These are phyloP conservation scores for Cerrena zonata DNA, from an alignment of 1,284 basidiomycete genomes.

Conservation along the genomic window DNA sequence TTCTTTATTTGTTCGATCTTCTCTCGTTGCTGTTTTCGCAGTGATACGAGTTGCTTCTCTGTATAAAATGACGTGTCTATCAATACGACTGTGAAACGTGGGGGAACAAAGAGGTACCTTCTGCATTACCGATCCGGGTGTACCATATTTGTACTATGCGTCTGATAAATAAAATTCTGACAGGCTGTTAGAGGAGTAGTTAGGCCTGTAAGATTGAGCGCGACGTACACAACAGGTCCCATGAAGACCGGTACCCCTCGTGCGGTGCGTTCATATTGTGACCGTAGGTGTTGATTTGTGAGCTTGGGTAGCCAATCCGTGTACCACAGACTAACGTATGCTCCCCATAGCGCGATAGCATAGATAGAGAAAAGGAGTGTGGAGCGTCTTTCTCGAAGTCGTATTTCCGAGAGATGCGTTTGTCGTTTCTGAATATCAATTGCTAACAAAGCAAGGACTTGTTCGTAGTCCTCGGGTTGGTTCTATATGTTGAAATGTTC, in stretches of 20 bases:
- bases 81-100: not conserved
- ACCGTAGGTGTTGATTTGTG: conserved; percentile 27
- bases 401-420: conserved; percentile 80
- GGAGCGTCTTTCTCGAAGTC: conserved; percentile 77
- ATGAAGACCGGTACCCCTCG: conserved; percentile 55
- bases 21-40: conserved; percentile 76
- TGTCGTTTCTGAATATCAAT: conserved; percentile 71
- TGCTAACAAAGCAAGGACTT: conserved; percentile 58
- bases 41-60: conserved; percentile 76
- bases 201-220: conserved; percentile 2
- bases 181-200: not conserved
- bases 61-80: conserved; percentile 2
- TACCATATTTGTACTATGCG: conserved; percentile 87
- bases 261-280: conserved; percentile 41
- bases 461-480: conserved; percentile 62
- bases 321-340: conserved; percentile 83
- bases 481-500: conserved; percentile 15
- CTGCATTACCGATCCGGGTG: conserved; percentile 72
- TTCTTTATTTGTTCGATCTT: conserved; percentile 97
- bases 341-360: conserved; percentile 73
- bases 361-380: conserved; percentile 80
- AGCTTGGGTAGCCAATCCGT: conserved; percentile 52
- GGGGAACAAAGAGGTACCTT: conserved; percentile 53
- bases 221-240: conserved; percentile 76
- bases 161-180: conserved; percentile 77